Base-by-base conservation (phyloP, 2,329 filamentous ascomycete species). In the Dactylellina cionopaga region DNA sequence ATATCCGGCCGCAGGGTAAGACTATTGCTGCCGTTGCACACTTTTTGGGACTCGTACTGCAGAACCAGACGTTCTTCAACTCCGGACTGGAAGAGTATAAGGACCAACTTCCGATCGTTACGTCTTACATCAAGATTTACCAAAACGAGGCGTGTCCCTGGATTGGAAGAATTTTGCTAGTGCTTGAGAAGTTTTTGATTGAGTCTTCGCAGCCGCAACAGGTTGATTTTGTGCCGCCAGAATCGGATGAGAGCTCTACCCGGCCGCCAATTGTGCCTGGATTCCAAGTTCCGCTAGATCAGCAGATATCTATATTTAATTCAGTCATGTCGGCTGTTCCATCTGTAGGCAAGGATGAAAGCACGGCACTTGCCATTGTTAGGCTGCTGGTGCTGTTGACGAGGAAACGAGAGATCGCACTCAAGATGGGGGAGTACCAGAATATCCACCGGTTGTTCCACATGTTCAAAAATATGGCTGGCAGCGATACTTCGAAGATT, bases 21-120 rank as follows among this genome's bases (percentile, higher is more conserved):
- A 94, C 92, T 79, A 88, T 99, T 75, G 90, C 92, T 17, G 92
- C 95, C 0, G 96, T 96, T 81, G 92, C 95, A 15, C 94, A 99
- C 80, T 85, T 99, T 11, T 84, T 99, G 9, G 95, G 92, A 2
- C 83, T 99, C 35, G 87, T 98, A 58, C 85, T 98, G 15, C 92
- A 96, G 78, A 90, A 96, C 68, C 87, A 85, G 31, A 81, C 86
- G 3, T 97, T 98, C 80, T 96, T 96, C 79, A 85, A 86, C 54
- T 88, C 88, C 54, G 92, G 91, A 15, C 81, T 93, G 15, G 86
- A 89, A 25, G 88, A 89, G 35, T 81, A 99, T 22, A 90, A 90
- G 78, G 88, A 91, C 15, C 92, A 90, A 77, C 90, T 97, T 39
- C 83, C 84, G 7, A 88, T 88, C 35, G 87, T 97, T 74, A 84